phyloP scores from a whole-genome alignment of 169 alveolate genomes.

The Plasmodium ovale region DNA sequence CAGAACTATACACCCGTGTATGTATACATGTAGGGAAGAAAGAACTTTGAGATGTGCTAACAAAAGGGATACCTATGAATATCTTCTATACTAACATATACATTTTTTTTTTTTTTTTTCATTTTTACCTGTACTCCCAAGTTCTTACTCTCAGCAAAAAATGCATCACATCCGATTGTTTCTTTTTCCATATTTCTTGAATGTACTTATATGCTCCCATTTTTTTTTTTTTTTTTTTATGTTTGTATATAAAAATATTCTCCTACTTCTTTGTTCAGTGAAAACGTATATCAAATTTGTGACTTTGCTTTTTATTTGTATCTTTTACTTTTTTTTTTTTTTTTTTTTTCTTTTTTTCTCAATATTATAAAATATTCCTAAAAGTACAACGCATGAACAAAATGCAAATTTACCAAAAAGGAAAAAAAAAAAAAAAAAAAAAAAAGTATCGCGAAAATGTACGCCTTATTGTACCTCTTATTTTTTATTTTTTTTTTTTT shows the following conservation, averaged over 20 bases:
- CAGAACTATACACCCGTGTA: not conserved
- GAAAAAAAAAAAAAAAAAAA: no score
- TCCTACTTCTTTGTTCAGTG: not conserved
- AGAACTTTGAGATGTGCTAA: no score
- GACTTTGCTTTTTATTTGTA: not conserved
- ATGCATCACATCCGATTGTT: conserved; percentile 99
- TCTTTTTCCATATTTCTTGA: conserved; percentile 98
- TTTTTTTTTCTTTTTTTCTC: not conserved
- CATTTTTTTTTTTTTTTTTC: not conserved
- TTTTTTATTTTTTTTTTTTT: no score
- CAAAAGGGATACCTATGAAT: no score
- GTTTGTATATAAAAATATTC: not conserved
- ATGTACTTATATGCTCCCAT: conserved; percentile 95
- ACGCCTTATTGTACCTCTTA: no score
- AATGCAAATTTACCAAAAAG: no score
- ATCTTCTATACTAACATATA: not conserved
- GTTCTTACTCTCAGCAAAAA: conserved; percentile 98
- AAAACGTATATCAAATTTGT: not conserved
- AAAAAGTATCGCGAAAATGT: no score
- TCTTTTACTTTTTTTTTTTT: not conserved
- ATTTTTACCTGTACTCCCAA: conserved; percentile 96
- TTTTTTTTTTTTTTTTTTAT: conserved; percentile 40
- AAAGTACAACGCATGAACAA: no score
- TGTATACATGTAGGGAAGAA: not conserved
- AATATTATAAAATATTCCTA: no score